Conservation (phyloP, 1,284 basidiomycete species). For the Termitomyces sp. region DNA sequence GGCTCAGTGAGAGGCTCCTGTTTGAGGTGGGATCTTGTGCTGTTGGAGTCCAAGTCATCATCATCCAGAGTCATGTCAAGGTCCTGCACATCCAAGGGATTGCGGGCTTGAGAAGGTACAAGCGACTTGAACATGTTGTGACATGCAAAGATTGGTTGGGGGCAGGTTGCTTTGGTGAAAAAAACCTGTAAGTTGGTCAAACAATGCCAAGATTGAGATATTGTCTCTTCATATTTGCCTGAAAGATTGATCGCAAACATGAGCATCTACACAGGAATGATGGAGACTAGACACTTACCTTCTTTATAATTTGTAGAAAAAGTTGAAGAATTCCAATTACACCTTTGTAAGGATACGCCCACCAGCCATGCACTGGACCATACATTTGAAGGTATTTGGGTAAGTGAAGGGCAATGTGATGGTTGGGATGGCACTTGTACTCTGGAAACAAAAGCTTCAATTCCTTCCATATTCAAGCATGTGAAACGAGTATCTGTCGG, state of each 20-base stretch:
- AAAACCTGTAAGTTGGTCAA: slow-evolving; percentile 10
- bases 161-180: slow-evolving; percentile 3
- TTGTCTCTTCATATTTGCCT: slow-evolving; percentile 17
- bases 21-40: not conserved
- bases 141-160: not conserved
- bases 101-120: not conserved
- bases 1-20: not conserved
- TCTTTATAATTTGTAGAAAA: slow-evolving; percentile 19
- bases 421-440: slow-evolving; percentile 13
- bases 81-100: not conserved
- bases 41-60: not conserved
- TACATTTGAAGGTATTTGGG: slow-evolving; percentile 16
- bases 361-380: slow-evolving; percentile 21
- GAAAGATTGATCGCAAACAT: no score
- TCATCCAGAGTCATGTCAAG: not conserved
- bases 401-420: slow-evolving; percentile 23
- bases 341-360: slow-evolving; percentile 21
- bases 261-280: not conserved
- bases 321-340: slow-evolving; percentile 21
- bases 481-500: not conserved
- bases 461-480: slow-evolving; percentile 10
- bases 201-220: slow-evolving; percentile 9
- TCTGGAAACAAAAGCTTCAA: slow-evolving; percentile 12
- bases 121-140: not conserved
- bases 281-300: slow-evolving; percentile 3